Evolutionary conservation across 371 early-diverging fungal genomes (phyloP), one percentile per base, ranked within the genome.

Genomic region (Mucor plumbeus): DNA sequence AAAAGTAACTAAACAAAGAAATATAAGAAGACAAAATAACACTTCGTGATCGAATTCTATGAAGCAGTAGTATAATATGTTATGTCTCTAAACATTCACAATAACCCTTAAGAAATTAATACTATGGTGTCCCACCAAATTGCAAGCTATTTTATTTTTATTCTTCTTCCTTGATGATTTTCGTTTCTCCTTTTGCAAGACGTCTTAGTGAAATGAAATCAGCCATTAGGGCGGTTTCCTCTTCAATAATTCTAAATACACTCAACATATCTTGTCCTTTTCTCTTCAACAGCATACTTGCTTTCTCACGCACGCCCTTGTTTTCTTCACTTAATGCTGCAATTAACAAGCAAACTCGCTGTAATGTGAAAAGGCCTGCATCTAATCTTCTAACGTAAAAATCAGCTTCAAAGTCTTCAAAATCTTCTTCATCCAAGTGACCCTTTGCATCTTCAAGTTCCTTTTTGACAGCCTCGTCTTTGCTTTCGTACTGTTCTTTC

Each of bases 251-350:
- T 87, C 31, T 88, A 84, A 89, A 82, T 85, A 91, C 85, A 64
- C 77, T 64, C 80, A 84, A 73, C 81, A 88, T 82, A 94, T 92
- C 83, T 97, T 97, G 77, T 87, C 97, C 85, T 87, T 98, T 76
- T 97, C 98, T 76, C 91, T 96, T 86, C 94, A 98, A 88, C 96
- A 66, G 21, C 67, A 66, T 60, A 11, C 19, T 53, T 21, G 67
- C 67, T 47, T 74, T 70, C 8, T 72, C 73, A 34, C 67, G 60
- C 13, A 78, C 68, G n/a, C 75, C 75, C 15, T 72, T 50, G 35
- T 84, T 78, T 61, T 88, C 88, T 59, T 81, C 81, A 61, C 85
- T 79, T 8, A 92, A 63, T 48, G 87, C 88, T 26, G 88, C 90
- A 53, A 93, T 71, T 19, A 86, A 79, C 35, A 90, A 70, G 67